These are phyloP conservation scores for Deakozyma indianensis DNA, from an alignment of 805 yeast species.

Conservation along the genomic window DNA sequence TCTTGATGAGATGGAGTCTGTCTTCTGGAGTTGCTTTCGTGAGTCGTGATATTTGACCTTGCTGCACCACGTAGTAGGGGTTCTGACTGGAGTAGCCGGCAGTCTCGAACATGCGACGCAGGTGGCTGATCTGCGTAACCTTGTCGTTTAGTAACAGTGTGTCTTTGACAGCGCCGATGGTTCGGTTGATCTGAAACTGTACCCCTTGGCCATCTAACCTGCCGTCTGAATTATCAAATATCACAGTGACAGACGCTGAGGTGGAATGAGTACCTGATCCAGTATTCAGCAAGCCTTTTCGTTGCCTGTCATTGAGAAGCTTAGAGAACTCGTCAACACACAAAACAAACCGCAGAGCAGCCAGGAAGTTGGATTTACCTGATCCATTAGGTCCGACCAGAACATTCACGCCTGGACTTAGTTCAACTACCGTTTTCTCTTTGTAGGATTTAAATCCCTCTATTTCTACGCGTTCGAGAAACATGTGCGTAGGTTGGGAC, in stretches of 20 bases:
- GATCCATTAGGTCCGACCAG: slow-evolving; percentile 53
- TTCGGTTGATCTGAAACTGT: slow-evolving; percentile 61
- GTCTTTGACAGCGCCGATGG: slow-evolving; percentile 86
- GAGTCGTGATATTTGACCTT: slow-evolving; percentile 76
- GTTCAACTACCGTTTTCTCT: slow-evolving; percentile 63
- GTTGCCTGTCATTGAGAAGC: slow-evolving; percentile 58
- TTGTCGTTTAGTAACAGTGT: slow-evolving; percentile 76
- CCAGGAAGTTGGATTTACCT: slow-evolving; percentile 90
- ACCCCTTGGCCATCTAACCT: slow-evolving; percentile 51
- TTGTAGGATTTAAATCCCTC: slow-evolving; percentile 92
- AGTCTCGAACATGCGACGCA: slow-evolving; percentile 37
- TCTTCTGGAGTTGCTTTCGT: slow-evolving; percentile 84
- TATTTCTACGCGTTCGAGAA: slow-evolving; percentile 35
- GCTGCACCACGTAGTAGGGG: slow-evolving; percentile 95
- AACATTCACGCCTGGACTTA: slow-evolving; percentile 76
- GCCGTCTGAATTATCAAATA: slow-evolving; percentile 66
- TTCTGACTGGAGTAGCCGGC: slow-evolving; percentile 86
- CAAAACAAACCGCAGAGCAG: slow-evolving; percentile 84
- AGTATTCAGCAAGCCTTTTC: slow-evolving; percentile 78
- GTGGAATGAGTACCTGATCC: slow-evolving; percentile 66
- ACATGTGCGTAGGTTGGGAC: slow-evolving; percentile 8
- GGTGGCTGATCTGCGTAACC: slow-evolving; percentile 58
- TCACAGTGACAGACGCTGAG: slow-evolving; percentile 86
- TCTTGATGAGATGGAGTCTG: slow-evolving; percentile 64
- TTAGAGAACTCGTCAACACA: slow-evolving; percentile 73